Conservation (phyloP, 805 yeast genomes). For the Ogataea populi-albae region DNA sequence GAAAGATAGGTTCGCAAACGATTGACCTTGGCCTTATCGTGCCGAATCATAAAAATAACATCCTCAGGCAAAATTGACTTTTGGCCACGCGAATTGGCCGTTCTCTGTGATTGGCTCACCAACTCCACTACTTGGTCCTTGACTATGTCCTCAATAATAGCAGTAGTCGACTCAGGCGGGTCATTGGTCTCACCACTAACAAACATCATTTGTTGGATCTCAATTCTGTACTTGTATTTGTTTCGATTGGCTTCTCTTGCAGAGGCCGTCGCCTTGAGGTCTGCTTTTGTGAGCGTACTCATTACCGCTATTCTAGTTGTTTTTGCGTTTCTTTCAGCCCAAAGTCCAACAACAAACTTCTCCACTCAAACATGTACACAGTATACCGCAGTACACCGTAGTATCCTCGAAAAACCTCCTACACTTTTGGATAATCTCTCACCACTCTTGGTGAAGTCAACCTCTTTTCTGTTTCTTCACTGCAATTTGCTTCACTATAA, state of each 20-base stretch:
- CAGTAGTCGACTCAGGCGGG: slow-evolving; percentile 87
- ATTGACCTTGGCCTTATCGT: slow-evolving; percentile 91
- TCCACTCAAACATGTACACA: too few relatives aligned
- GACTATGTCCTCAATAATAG: slow-evolving; percentile 93
- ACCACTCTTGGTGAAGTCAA: too few relatives aligned
- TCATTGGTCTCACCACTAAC: slow-evolving; percentile 94
- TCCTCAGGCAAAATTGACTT: slow-evolving; percentile 89
- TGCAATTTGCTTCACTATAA: too few relatives aligned
- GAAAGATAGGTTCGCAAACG: slow-evolving; percentile 85
- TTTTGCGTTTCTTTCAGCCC: too few relatives aligned
- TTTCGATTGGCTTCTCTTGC: slow-evolving; percentile 25
- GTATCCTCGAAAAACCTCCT: too few relatives aligned
- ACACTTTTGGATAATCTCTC: too few relatives aligned
- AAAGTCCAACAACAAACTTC: too few relatives aligned
- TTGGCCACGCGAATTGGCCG: slow-evolving; percentile 78
- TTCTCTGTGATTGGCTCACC: slow-evolving; percentile 65
- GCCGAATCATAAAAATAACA: slow-evolving; percentile 85
- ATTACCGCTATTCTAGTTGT: too few relatives aligned
- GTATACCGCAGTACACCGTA: too few relatives aligned
- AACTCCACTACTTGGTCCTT: slow-evolving; percentile 92
- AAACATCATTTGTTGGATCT: slow-evolving; percentile 99
- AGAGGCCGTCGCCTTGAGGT: slow-evolving; percentile 5
- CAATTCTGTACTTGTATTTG: slow-evolving; percentile 78
- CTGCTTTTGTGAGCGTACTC: too few relatives aligned
- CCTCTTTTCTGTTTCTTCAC: too few relatives aligned